Evolutionary conservation across 768 basidiomycete genomes (phyloP), one percentile per base, ranked within the genome.

Genomic region (Udeniomyces megalosporus): DNA sequence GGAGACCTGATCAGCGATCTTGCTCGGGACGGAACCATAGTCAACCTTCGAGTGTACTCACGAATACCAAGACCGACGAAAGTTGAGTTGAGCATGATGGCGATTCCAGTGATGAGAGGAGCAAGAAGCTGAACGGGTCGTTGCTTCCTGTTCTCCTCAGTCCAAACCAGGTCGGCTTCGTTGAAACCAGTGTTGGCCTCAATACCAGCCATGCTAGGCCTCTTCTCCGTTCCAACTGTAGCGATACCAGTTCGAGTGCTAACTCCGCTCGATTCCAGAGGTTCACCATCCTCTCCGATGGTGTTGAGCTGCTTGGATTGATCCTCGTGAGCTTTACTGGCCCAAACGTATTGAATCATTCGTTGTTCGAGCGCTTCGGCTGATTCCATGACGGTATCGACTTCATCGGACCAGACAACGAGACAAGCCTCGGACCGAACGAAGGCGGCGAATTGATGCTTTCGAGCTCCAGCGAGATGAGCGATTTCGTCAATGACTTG

Each of bases 371-470:
- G 78, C 3, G 69, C 69, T 66, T 80, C 79, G 64, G 74, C 75
- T 54, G 73, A 76, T 34, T 73, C 77, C 52, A 91, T 81, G 71
- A 91, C 85, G 67, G 78, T 78, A 69, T 88, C 85, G 49, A 89
- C 77, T 0, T 81, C 79, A 70, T 88, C 85, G 22, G 84, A 82
- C 88, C 88, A 91, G 66, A 90, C 82, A 65, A 90, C 80, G 59
- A 91, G 78, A 20, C 86, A 84, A 44, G 85, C 81, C 71, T 90
- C 88, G 71, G 88, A 84, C 50, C 88, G 81, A 69, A 88, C 82
- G 71, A 91, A 91, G 0, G 88, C 88, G 22, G 83, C 89, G 54
- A 85, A 88, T 69, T 91, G 88, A 70, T 91, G 88, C 75, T 90
- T 91, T 70, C 91, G 86, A 7, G 88, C 74, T 57, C 82, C 79